Conservation (phyloP, 73 alveolate species). For the Paramecium biaurelia region DNA sequence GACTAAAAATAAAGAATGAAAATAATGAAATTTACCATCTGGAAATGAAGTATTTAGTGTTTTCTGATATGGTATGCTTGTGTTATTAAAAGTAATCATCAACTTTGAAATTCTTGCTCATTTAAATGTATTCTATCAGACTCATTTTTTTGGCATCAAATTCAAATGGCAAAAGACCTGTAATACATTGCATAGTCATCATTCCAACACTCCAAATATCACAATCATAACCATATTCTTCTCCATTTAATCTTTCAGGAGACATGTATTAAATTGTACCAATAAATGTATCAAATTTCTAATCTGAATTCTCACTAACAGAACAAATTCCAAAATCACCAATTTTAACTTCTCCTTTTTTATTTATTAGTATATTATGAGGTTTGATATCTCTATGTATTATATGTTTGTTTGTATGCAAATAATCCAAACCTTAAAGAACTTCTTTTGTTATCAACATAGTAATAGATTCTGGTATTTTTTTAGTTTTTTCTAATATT, state of each 20-base stretch:
- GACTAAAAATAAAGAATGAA: neutral
- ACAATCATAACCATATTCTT: constrained; percentile 56
- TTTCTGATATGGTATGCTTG: neutral
- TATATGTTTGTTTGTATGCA: neutral
- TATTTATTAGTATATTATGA: neutral
- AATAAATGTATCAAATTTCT: constrained; percentile 44
- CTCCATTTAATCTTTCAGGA: constrained; percentile 65
- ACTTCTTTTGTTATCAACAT: constrained; percentile 26
- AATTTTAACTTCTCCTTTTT: constrained; percentile 49
- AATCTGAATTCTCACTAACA: constrained; percentile 54
- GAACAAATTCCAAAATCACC: constrained; percentile 56
- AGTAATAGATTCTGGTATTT: constrained; percentile 46
- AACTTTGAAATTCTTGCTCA: constrained; percentile 20
- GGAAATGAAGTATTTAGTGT: neutral
- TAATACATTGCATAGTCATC: neutral
- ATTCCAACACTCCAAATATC: constrained; percentile 66
- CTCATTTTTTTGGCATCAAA: constrained; percentile 46
- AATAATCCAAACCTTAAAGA: constrained; percentile 12
- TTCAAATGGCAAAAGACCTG: neutral
- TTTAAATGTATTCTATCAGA: constrained; percentile 15
- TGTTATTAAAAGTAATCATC: constrained; percentile 4
- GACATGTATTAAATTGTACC: constrained; percentile 63
- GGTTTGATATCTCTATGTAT: constrained; percentile 52
- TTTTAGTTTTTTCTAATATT: neutral
- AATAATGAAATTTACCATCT: neutral